These are phyloP conservation scores for Leccinellum albellum DNA, from an alignment of 768 basidiomycete species.

Conservation along the genomic window DNA sequence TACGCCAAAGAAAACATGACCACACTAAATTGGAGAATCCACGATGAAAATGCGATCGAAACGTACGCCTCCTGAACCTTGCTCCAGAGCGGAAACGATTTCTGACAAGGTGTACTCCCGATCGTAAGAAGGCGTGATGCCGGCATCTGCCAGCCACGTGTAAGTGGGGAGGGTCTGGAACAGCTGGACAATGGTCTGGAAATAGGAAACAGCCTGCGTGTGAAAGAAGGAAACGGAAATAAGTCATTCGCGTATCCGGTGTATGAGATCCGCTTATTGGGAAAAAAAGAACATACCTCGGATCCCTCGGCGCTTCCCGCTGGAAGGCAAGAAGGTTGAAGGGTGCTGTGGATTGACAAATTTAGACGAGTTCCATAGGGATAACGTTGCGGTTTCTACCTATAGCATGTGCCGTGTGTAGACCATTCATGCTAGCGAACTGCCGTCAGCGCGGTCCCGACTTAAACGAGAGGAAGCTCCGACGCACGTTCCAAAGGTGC, in stretches of 20 bases:
- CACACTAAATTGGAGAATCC: neutral
- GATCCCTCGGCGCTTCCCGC: slow-evolving; percentile 52
- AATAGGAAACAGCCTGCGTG: slow-evolving; percentile 60
- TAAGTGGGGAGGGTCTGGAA: slow-evolving; percentile 73
- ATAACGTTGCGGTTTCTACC: slow-evolving; percentile 8
- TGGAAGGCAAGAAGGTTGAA: slow-evolving; percentile 54
- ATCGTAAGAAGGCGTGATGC: slow-evolving; percentile 63
- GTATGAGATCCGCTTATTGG: neutral
- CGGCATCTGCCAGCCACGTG: slow-evolving; percentile 63
- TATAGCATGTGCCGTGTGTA: slow-evolving; percentile 57
- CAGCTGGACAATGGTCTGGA: slow-evolving; percentile 51
- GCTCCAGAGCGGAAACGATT: slow-evolving; percentile 51
- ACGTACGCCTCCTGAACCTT: slow-evolving; percentile 46
- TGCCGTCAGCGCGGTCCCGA: neutral
- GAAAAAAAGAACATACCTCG: slow-evolving; percentile 39
- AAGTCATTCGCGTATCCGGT: neutral
- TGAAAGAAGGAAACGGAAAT: neutral
- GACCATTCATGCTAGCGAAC: slow-evolving; percentile 60
- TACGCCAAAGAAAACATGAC: slow-evolving; percentile 11
- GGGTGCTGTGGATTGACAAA: slow-evolving; percentile 41
- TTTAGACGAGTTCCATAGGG: neutral
- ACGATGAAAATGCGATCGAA: neutral
- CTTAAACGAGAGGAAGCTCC: neutral
- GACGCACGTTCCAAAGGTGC: slow-evolving; percentile 64
- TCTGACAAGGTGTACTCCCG: slow-evolving; percentile 54